Evolutionary conservation across 495 filamentous ascomycete species (phyloP), one percentile per base, ranked within the genome.

Genomic region (Platismatia glauca): DNA sequence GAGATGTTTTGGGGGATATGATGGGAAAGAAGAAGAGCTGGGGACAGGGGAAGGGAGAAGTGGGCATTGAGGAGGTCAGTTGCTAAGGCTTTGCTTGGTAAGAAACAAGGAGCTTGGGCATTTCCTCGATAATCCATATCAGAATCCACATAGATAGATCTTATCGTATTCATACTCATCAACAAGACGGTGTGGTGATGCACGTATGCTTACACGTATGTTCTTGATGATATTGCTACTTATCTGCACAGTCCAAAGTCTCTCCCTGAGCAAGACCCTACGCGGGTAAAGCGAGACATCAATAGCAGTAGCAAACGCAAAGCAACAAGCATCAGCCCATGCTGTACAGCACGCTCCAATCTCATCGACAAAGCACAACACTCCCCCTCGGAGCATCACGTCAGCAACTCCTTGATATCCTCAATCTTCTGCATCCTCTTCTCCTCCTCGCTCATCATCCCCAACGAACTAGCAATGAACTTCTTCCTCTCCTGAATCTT

Each of bases 401-500:
- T 90, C 58, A 99, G 83, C 66, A 99, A 76, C 75, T 96, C 86
- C 72, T 84, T 93, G 63, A 99, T 89, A 79, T 99, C 94, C 72
- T 96, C 93, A 66, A 97, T 89, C 60, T 89, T 79, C 70, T 94
- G 89, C 68, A 89, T 77, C 75, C 84, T 89, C 80, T 91, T 96
- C 73, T 97, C 92, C 63, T 97, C 91, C 66, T 97, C 90, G 41
- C 77, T 87, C 82, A 96, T 91, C 84, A 98, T 89, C 4, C 95
- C 95, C 58, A 99, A 75, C 0, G 89, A 91, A 34, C 88, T 91
- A 29, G 94, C 94, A 74, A 93, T 89, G 67, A 93, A 92, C 79
- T 90, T 97, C 78, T 98, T 98, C 71, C 91, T 79, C 46, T 96
- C 95, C 74, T 98, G 94, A 60, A 98, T 85, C 72, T 81, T 87